Evolutionary conservation across 192 early-diverging fungal species (phyloP).

Genomic region (Coemansia sp.): DNA sequence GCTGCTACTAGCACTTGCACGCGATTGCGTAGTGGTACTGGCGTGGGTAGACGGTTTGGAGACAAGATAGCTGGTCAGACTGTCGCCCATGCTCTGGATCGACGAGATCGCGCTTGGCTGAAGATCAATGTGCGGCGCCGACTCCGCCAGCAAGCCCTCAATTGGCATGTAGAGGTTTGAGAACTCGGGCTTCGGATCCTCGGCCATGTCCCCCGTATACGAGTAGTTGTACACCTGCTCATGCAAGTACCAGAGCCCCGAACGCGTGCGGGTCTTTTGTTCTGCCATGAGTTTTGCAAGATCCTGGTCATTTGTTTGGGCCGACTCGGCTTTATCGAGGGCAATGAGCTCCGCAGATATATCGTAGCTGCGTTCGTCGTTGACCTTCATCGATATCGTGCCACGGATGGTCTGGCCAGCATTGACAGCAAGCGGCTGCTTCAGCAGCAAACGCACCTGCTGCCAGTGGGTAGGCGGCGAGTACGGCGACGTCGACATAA

Average conservation of each 20-base stretch:
- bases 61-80: constrained; percentile 38
- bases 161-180: constrained; percentile 47
- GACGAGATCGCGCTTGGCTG: constrained; percentile 13
- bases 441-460: constrained; percentile 90
- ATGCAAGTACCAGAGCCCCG: constrained; percentile 85
- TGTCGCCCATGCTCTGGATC: constrained; percentile 15
- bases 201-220: constrained; percentile 51
- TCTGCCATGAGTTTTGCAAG: constrained; percentile 11
- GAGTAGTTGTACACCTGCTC: constrained; percentile 87
- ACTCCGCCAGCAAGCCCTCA: constrained; percentile 36
- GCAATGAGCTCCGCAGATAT: constrained; percentile 68
- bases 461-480: constrained; percentile 97
- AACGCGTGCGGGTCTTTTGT: constrained; percentile 50
- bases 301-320: constrained; percentile 31
- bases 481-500: constrained; percentile 84
- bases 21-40: constrained; percentile 3
- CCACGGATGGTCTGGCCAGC: constrained; percentile 84
- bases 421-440: constrained; percentile 94
- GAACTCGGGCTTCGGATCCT: constrained; percentile 32
- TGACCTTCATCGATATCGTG: constrained; percentile 81
- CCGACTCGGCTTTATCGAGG: constrained; percentile 39
- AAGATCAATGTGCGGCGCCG: constrained; percentile 4
- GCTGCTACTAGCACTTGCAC: constrained; percentile 6
- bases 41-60: constrained; percentile 4
- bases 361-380: constrained; percentile 90